These are phyloP conservation scores for Claviceps capensis DNA, from an alignment of 2,329 filamentous ascomycete species.

Conservation along the genomic window DNA sequence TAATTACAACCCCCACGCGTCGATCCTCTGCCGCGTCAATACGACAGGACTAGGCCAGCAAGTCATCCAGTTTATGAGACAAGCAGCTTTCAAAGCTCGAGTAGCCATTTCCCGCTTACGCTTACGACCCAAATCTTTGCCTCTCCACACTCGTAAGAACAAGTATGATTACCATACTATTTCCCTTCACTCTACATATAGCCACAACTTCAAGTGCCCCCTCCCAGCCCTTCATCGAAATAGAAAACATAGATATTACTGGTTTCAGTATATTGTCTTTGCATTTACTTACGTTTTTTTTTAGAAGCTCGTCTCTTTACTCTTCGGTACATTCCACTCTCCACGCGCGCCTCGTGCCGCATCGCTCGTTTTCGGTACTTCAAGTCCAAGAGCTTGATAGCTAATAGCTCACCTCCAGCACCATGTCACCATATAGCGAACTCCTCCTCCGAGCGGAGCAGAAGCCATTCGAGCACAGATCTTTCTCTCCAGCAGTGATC, in stretches of 20 bases:
- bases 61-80: neutral
- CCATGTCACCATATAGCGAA: conserved; percentile 16
- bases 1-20: no score
- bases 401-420: neutral
- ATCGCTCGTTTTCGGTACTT: neutral
- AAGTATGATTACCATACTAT: neutral
- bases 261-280: no score
- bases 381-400: neutral
- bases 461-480: conserved; percentile 23
- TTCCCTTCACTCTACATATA: neutral
- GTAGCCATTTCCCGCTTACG: neutral
- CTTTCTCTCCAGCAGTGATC: conserved; percentile 29
- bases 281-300: no score
- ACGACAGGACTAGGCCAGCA: no score
- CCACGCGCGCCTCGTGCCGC: neutral
- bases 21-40: no score
- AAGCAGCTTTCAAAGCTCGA: neutral
- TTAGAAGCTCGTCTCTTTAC: no score
- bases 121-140: neutral
- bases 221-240: no score
- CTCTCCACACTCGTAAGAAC: neutral
- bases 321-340: no score
- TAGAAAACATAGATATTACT: no score
- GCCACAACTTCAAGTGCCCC: no score
- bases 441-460: conserved; percentile 45